A percentile compares a stretch with the other conserved stretches of the same genome.
These are phyloP conservation scores for Neoascochyta sp. DNA, from an alignment of 2,329 filamentous ascomycete genomes.

Conservation along the genomic window DNA sequence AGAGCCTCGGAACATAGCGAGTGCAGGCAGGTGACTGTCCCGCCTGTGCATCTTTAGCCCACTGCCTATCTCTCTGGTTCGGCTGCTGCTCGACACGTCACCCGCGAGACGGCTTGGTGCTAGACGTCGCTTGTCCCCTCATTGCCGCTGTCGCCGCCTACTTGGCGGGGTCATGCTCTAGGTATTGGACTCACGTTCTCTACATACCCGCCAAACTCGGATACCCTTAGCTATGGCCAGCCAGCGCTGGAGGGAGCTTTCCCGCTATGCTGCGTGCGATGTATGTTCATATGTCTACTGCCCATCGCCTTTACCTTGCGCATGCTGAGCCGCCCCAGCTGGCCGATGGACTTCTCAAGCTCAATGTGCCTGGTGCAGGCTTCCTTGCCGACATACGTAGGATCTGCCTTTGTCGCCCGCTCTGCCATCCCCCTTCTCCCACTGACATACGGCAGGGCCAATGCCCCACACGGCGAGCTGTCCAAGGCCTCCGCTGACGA, in stretches of 20 bases:
- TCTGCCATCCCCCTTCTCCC: no score
- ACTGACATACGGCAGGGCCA: constrained; percentile 17
- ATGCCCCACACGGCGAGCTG: constrained; percentile 20
- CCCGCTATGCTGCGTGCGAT: constrained; percentile 34
- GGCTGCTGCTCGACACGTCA: no score
- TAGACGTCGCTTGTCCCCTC: no score
- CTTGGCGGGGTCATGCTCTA: no score
- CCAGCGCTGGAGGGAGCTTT: constrained; percentile 30
- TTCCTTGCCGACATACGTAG: constrained; percentile 61
- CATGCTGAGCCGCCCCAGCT: constrained; percentile 19
- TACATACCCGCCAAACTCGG: constrained; percentile 4
- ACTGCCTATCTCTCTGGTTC: no score
- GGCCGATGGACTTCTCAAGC: constrained; percentile 68
- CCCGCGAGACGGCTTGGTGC: no score
- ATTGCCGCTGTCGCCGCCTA: no score
- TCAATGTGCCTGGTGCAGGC: constrained; percentile 63
- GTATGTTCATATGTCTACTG: constrained; percentile 12
- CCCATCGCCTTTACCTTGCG: background rate
- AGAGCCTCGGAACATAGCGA: no score
- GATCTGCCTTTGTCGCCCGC: constrained; percentile 21
- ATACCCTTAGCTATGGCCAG: constrained; percentile 17
- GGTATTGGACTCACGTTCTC: no score
- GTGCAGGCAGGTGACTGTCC: no score
- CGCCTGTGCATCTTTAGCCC: no score
- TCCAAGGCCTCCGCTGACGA: constrained; percentile 16